These are phyloP conservation scores for Bothia castanella DNA, from an alignment of 1,284 basidiomycete species.

Conservation along the genomic window DNA sequence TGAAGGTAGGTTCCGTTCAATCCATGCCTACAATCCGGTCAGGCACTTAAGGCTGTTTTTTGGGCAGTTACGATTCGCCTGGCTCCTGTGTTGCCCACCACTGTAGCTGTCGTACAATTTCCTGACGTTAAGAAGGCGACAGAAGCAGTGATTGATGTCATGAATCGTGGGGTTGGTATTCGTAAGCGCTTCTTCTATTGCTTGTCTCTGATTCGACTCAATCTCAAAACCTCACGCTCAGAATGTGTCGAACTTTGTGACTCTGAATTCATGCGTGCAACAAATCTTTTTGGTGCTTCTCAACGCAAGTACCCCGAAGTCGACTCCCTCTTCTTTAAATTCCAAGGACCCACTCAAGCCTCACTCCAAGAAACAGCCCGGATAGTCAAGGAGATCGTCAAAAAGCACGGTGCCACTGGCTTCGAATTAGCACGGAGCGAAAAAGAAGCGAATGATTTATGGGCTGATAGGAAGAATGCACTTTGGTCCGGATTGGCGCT, in stretches of 20 bases:
- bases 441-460: slow-evolving; percentile 72
- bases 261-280: slow-evolving; percentile 63
- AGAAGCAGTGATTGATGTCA: slow-evolving; percentile 69
- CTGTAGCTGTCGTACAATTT: slow-evolving; percentile 67
- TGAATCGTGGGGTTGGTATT: slow-evolving; percentile 70
- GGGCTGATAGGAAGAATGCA: slow-evolving; percentile 85
- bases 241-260: slow-evolving; percentile 82
- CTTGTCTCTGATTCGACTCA: background rate
- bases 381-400: slow-evolving; percentile 54
- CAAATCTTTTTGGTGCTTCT: slow-evolving; percentile 62
- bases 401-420: slow-evolving; percentile 64
- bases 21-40: background rate
- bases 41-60: slow-evolving; percentile 5
- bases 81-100: slow-evolving; percentile 76
- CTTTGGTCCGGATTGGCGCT: slow-evolving; percentile 68
- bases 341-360: slow-evolving; percentile 66
- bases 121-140: slow-evolving; percentile 64
- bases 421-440: slow-evolving; percentile 69
- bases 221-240: slow-evolving; percentile 16
- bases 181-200: slow-evolving; percentile 41
- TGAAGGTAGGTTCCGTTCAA: slow-evolving; percentile 53
- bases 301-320: slow-evolving; percentile 60
- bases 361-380: slow-evolving; percentile 63
- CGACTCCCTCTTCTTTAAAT: slow-evolving; percentile 85
- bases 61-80: slow-evolving; percentile 70